Evolutionary conservation across 352 stramenopile genomes (phyloP), one percentile per base, ranked within the genome.

Genomic region (Phytophthora pinifolia): DNA sequence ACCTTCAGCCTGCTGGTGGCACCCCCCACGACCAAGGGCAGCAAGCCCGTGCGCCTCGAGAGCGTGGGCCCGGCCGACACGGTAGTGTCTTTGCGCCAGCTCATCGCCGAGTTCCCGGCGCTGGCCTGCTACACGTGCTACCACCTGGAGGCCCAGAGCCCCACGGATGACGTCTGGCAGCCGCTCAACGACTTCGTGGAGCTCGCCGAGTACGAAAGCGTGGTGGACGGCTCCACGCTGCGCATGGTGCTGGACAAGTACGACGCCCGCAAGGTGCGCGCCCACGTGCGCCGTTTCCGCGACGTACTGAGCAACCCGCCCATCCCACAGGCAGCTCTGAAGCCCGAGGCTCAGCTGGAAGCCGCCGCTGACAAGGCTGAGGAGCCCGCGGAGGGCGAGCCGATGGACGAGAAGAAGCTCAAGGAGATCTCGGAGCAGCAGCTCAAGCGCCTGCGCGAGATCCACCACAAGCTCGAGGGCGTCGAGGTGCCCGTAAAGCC

Each of bases 161-260:
- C 59, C 2, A 36, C 41, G 44, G 55, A 67, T 29, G 53, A 64
- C 20, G 63, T 34, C 6, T 83, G 74, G 74, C 65, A 61, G 25
- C 37, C 76, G 34, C 68, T 96, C 17, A 96, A 96, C 30, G 86
- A 96, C 63, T 96, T 82, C 47, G 79, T 92, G 29, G 86, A 96
- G 68, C 75, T 96, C 7, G 79, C 70, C 41, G 86, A 96, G 46
- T 93, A 91, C 66, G 78, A 89, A 43, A 62, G 67, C 25, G 72
- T 92, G 30, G 59, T 53, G n/a, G 76, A 96, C 41, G 74, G 72
- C 37, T 67, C 50, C 12, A 86, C 72, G 50, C 60, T 93, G 45
- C 76, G 79, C 41, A 94, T 96, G 76, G 76, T 92, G 50, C 76
- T 92, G 43, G 86, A 96, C 22, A 92, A 88, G 59, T 96, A 94